Evolutionary conservation across 2,329 filamentous ascomycete genomes (phyloP).

Genomic region (Beauveria varroae): DNA sequence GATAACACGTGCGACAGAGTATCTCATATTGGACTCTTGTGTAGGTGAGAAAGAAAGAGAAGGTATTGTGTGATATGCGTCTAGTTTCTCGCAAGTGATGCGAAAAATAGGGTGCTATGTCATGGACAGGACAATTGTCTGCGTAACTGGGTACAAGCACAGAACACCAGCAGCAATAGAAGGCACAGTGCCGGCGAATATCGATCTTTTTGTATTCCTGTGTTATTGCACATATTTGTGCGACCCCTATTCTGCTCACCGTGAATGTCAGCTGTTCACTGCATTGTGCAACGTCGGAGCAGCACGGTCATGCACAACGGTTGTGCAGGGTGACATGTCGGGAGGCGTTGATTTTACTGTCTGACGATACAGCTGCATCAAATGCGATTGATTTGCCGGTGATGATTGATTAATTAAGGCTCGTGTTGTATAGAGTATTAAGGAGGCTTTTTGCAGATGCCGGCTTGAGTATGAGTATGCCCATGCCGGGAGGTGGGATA

Average conservation of each 20-base stretch:
- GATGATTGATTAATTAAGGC: no score
- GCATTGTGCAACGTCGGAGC: not conserved
- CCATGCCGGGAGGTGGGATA: not conserved
- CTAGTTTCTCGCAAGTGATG: no score
- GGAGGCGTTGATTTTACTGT: not conserved
- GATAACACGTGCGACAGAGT: not conserved
- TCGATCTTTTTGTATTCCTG: not conserved
- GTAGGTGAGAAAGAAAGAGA: no score
- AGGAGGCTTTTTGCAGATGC: not conserved
- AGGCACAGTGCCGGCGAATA: not conserved
- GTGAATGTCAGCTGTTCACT: not conserved
- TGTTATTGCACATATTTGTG: not conserved
- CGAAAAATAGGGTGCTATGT: no score
- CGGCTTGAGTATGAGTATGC: not conserved
- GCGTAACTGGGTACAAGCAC: no score
- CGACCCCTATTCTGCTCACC: not conserved
- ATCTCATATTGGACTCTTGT: no score
- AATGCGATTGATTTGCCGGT: no score
- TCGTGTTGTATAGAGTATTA: no score
- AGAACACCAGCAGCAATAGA: not conserved
- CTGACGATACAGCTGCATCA: no score
- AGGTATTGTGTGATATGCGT: no score
- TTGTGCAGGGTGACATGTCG: not conserved
- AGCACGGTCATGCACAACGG: not conserved
- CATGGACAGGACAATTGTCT: no score